Evolutionary conservation across 768 basidiomycete species (phyloP), one percentile per base, ranked within the genome.

Genomic region (Psilocybe subaeruginosa): DNA sequence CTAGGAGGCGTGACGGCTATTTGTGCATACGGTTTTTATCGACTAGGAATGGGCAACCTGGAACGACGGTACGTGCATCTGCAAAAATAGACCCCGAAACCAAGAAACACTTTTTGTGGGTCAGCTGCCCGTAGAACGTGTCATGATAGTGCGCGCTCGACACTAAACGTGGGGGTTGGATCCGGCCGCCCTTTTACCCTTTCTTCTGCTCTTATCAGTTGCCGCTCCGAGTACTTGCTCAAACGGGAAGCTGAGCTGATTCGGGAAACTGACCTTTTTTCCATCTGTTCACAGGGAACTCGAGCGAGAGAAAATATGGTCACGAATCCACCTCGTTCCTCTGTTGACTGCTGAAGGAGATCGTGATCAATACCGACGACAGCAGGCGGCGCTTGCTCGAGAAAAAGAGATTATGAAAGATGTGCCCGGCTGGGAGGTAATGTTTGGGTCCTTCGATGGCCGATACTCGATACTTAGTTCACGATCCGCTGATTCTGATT

Each of bases 341-440:
- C 74, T 98, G 59, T 82, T 99, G 49, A 82, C 96, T 67, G 97
- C 97, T 41, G 97, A 99, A 74, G 89, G 89, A 3, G 97, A 99
- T 78, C 90, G 97, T 58, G 94, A 96, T 73, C 81, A 83, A 58
- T 95, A 92, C 79, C 83, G 93, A 62, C 85, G 93, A 41, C 78
- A 88, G 69, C 85, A 88, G 70, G 94, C 92, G n/a, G 87, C 87
- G 52, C 54, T 90, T 56, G 89, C 79, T 29, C 77, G 93, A 49
- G 97, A 99, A 77, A 82, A 80, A 76, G 91, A 87, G 77, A 93
- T 98, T 70, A 98, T 98, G 97, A 93, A 91, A 76, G 91, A 94
- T 68, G 95, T 98, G 54, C 82, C 83, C 59, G 93, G 87, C 41
- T 98, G 96, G 96, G 88, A 93, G 92, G 95, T 97, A 76, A 73